Base-by-base conservation (phyloP, 225 moss, liverwort and hornwort genomes). In the Antitrichia curtipendula region DNA sequence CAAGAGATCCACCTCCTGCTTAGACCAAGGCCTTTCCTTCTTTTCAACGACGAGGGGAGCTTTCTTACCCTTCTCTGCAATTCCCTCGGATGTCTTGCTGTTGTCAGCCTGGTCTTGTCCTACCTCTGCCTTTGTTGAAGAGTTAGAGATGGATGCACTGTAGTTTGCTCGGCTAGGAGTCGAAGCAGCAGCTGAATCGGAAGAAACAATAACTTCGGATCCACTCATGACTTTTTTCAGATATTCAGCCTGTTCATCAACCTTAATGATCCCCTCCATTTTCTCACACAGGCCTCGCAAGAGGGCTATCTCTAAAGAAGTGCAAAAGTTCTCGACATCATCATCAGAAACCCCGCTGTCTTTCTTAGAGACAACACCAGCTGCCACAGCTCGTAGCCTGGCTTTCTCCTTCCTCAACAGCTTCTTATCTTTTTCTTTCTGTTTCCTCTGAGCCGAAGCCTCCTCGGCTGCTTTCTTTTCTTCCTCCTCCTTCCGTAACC, bases 381-480 rank as follows among this genome's bases (percentile, higher is more conserved):
- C 94, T 81, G 96, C 92, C 53, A 93, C 94, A 34, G 91, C 89
- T 75, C 97, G 95, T 86, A 97, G 89, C 91, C 97, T 93, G 6
- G 96, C 94, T 89, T 91, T 96, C 89, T 97, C 97, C 89, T 97
- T 97, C 58, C 96, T 95, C 85, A 97, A 81, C 10, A 97, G 79
- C 81, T 96, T 97, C 59, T 98, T 98, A 86, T 98, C 97, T 87
- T 96, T 98, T 85, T 98, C 97, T 87, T 93, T 95, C 85, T 91
- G 86, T 85, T 98, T 98, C 74, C 94, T 98, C 86, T 93, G 96
- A 24, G 94, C 94, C 17, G 93, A 94, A 65, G 92, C 96, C 87
- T 93, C 97, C 41, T 91, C 92, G 12, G 97, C 97, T 61, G 94
- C 92, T 86, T 89, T 92, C 80, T 93, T 95, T 1, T 96, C 97